Evolutionary conservation across 352 stramenopile genomes (phyloP), one percentile per base, ranked within the genome.

Genomic region (Pythium rishiriense): DNA sequence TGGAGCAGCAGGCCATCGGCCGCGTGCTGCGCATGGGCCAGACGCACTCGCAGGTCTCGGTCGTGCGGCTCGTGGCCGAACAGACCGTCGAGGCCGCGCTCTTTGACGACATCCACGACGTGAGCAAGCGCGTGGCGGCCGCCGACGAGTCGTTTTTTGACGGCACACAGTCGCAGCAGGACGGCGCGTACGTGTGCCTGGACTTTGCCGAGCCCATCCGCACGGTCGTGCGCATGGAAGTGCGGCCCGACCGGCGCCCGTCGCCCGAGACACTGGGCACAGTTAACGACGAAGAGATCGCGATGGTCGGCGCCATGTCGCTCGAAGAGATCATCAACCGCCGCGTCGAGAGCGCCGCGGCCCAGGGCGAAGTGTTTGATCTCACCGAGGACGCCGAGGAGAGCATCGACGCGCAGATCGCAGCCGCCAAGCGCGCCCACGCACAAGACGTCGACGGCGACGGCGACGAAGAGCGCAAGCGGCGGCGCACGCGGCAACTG

Each of bases 11-110:
- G 41, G 87, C 87, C 19, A 90, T 94, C 59, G 87, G 87, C 31
- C 84, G 87, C 29, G 87, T 93, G 51, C 66, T 96, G 24, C 79
- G 87, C 11, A 96, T 96, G 85, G 87, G 87, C 9, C 87, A 96
- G 67, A 78, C 73, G n/a, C 86, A 94, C 51, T 56, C 61, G 3
- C 42, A 81, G 46, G 85, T 94, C 42, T 77, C 74, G 41, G 83
- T 96, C 28, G 74, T 90, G 48, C 81, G 85, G 26, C 82, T 94
- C 56, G 77, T 93, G 68, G 81, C 83, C 11, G 77, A 90, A 61
- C 72, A 83, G 58, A 90, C 85, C 9, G 73, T 96, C 33, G 87
- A 96, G 58, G 78, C 79, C 7, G 51, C 71, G 33, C 71, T 96
- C 0, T 94, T 87, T 66, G 77, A 90, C 54, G 76, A 89, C 35